Percentiles rank a stretch among this genome's conserved stretches.
phyloP scores from a whole-genome alignment of 202 grass and related monocot species.

The Dendrocalamus latiflorus region DNA sequence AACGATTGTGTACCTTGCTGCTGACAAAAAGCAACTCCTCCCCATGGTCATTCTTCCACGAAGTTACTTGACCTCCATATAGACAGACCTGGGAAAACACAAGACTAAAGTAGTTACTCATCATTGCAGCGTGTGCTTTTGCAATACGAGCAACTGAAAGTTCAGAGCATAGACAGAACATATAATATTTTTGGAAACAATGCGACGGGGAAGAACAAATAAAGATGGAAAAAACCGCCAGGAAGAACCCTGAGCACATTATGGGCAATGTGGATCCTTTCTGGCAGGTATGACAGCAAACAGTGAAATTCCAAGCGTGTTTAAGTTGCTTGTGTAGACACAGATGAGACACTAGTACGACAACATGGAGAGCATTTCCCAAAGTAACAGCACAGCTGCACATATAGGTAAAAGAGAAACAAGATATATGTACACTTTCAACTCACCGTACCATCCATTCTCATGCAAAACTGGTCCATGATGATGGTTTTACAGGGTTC shows the following conservation, averaged over 20 bases:
- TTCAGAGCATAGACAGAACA: neutral
- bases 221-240: neutral
- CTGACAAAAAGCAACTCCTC: constrained; percentile 91
- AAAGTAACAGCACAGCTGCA: neutral
- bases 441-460: neutral
- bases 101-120: neutral
- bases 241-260: neutral
- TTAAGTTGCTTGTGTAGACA: neutral
- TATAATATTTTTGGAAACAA: neutral
- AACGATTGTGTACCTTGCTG: constrained; percentile 52
- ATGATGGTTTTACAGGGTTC: neutral
- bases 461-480: neutral
- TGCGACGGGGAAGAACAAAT: neutral
- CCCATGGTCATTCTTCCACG: constrained; percentile 83
- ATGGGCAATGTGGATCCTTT: neutral
- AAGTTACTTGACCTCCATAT: constrained; percentile 87
- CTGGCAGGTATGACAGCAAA: neutral
- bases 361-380: neutral
- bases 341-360: neutral
- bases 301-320: neutral
- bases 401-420: neutral
- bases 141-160: neutral
- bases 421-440: neutral
- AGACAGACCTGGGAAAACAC: constrained; percentile 45
- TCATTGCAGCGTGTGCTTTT: neutral